Percentiles rank a stretch among this genome's conserved stretches.
These are phyloP conservation scores for Sporothrix mexicana DNA, from an alignment of 2,329 filamentous ascomycete genomes.

Conservation along the genomic window DNA sequence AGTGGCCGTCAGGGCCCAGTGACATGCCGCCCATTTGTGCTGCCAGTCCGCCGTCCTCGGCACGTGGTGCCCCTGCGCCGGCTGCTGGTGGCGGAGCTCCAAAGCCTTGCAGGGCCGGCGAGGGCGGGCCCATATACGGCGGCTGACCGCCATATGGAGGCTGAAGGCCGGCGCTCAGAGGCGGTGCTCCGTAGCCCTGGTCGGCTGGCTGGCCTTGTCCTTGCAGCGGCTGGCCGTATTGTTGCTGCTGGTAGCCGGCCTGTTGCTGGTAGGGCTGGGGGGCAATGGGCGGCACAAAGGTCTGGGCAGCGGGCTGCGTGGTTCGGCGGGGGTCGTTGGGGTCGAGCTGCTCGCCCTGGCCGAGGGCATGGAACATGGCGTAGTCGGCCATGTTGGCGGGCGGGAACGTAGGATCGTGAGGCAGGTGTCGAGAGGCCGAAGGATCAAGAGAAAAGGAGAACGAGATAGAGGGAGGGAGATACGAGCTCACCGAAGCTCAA, in stretches of 20 bases:
- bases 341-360: conserved; percentile 57
- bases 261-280: conserved; percentile 60
- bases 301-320: conserved; percentile 48
- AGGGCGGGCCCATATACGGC: conserved; percentile 42
- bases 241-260: conserved; percentile 39
- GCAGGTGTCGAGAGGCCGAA: neutral
- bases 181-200: conserved; percentile 47
- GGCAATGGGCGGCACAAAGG: conserved; percentile 61
- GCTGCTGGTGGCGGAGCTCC: conserved; percentile 42
- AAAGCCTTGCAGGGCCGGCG: conserved; percentile 38
- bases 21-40: conserved; percentile 81
- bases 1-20: conserved; percentile 61
- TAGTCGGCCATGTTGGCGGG: conserved; percentile 49
- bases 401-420: neutral
- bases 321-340: conserved; percentile 58
- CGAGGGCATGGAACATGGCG: conserved; percentile 58
- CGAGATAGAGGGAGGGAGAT: neutral
- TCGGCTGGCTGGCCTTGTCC: conserved; percentile 19
- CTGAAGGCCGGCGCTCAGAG: conserved; percentile 43
- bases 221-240: conserved; percentile 47
- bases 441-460: neutral
- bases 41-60: conserved; percentile 60
- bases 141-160: conserved; percentile 44
- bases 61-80: conserved; percentile 42
- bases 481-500: neutral